A percentile compares a stretch with the other conserved stretches of the same genome.
Conservation (phyloP, 371 early-diverging fungal genomes). For the Mucor racemosus region DNA sequence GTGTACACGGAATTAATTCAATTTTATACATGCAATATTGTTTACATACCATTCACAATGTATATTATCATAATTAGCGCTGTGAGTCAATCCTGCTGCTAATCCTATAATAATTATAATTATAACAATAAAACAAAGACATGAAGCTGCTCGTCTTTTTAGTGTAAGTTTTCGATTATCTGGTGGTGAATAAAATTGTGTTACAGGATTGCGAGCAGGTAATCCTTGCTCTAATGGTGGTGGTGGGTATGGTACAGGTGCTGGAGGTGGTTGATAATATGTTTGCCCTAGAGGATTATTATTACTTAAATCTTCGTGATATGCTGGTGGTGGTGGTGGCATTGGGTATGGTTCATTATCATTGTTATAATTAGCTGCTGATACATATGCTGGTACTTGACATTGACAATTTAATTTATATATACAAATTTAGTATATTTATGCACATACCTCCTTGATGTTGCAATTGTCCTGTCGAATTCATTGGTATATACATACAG, state of each 20-base stretch:
- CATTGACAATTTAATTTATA: not conserved
- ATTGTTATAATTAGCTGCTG: not conserved
- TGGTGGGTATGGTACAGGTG: constrained; percentile 6
- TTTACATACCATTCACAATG: constrained; percentile 19
- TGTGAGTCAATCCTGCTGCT: constrained; percentile 12
- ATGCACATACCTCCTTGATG: not conserved
- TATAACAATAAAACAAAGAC: constrained; percentile 4
- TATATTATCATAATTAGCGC: not conserved
- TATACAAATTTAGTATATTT: not conserved
- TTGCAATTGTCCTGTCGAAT: not conserved
- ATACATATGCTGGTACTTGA: not conserved
- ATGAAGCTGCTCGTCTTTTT: constrained; percentile 15
- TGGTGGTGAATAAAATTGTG: constrained; percentile 15
- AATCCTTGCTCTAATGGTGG: constrained; percentile 4
- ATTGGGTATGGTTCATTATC: not conserved
- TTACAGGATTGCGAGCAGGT: not conserved
- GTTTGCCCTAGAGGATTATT: constrained; percentile 11
- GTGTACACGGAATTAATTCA: not conserved
- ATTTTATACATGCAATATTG: no score
- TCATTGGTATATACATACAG: not conserved
- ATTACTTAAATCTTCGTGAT: not conserved
- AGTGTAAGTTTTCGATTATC: constrained; percentile 7
- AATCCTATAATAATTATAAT: constrained; percentile 12
- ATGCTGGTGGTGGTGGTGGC: constrained; percentile 17
- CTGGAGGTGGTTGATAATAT: constrained; percentile 20